phyloP scores from a whole-genome alignment of 2,329 filamentous ascomycete species.

The Neopestalotiopsis clavispora region DNA sequence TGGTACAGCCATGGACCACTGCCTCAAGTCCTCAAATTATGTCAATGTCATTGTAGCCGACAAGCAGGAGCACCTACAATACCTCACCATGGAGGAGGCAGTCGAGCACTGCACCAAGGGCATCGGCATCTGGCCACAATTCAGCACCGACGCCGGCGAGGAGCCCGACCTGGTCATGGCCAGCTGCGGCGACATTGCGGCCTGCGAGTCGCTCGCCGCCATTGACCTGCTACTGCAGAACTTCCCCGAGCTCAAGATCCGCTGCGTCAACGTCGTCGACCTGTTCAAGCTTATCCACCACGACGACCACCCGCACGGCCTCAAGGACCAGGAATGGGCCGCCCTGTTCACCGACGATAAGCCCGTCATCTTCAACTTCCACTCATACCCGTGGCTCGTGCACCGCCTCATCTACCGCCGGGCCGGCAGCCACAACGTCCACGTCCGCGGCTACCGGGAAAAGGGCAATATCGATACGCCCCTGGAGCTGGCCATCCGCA shows the following conservation, averaged over 20 bases:
- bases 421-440: constrained; percentile 68
- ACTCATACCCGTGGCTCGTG: constrained; percentile 81
- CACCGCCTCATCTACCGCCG: constrained; percentile 79
- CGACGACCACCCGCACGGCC: constrained; percentile 74
- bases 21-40: constrained; percentile 74
- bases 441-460: constrained; percentile 80
- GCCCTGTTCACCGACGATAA: constrained; percentile 74
- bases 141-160: constrained; percentile 69
- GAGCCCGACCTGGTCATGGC: constrained; percentile 81
- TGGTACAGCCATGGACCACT: constrained; percentile 69
- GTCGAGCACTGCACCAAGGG: constrained; percentile 80
- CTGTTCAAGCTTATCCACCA: constrained; percentile 79
- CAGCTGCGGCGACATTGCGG: constrained; percentile 75
- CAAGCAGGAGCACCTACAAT: constrained; percentile 81
- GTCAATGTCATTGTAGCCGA: constrained; percentile 82
- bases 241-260: constrained; percentile 74
- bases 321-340: constrained; percentile 68
- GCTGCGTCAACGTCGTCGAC: constrained; percentile 81
- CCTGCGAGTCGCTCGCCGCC: constrained; percentile 75
- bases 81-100: constrained; percentile 74
- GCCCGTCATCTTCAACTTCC: constrained; percentile 84
- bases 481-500: constrained; percentile 77
- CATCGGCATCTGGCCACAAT: constrained; percentile 78
- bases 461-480: constrained; percentile 87
- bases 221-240: constrained; percentile 74